These are phyloP conservation scores for Candida gigantensis DNA, from an alignment of 1,139 yeast genomes.

Conservation along the genomic window DNA sequence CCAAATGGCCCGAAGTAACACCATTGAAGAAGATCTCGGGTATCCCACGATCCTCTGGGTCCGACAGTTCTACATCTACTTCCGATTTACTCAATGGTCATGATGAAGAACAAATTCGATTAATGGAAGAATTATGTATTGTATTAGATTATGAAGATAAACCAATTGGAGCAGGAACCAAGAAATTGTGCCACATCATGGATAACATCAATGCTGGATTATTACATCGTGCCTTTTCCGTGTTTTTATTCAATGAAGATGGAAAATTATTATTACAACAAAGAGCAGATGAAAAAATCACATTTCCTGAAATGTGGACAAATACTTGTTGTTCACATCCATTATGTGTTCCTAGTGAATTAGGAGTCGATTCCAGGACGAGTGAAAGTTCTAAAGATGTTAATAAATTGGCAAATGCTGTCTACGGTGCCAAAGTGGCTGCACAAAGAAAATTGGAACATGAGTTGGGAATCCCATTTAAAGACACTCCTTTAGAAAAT, in stretches of 20 bases:
- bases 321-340: slow-evolving; percentile 99
- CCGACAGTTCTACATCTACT: slow-evolving; percentile 20
- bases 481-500: slow-evolving; percentile 62
- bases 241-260: slow-evolving; percentile 79
- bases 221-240: slow-evolving; percentile 94
- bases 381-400: slow-evolving; percentile 35
- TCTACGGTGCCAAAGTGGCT: slow-evolving; percentile 80
- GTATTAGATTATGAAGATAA: slow-evolving; percentile 84
- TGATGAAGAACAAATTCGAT: slow-evolving; percentile 88
- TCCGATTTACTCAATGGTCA: slow-evolving; percentile 68
- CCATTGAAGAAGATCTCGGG: slow-evolving; percentile 53
- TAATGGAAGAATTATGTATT: slow-evolving; percentile 97
- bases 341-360: slow-evolving; percentile 75
- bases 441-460: slow-evolving; percentile 91
- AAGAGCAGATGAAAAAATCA: slow-evolving; percentile 93
- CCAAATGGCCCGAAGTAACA: slow-evolving; percentile 64
- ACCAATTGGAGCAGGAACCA: slow-evolving; percentile 92
- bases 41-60: slow-evolving; percentile 37
- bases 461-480: slow-evolving; percentile 80
- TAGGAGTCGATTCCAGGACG: slow-evolving; percentile 52
- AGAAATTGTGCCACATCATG: slow-evolving; percentile 91
- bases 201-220: slow-evolving; percentile 81
- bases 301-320: slow-evolving; percentile 97
- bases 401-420: slow-evolving; percentile 47
- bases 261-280: slow-evolving; percentile 83